These are phyloP conservation scores for Rubus idaeus DNA, from an alignment of 306 rosid genomes.

Conservation along the genomic window DNA sequence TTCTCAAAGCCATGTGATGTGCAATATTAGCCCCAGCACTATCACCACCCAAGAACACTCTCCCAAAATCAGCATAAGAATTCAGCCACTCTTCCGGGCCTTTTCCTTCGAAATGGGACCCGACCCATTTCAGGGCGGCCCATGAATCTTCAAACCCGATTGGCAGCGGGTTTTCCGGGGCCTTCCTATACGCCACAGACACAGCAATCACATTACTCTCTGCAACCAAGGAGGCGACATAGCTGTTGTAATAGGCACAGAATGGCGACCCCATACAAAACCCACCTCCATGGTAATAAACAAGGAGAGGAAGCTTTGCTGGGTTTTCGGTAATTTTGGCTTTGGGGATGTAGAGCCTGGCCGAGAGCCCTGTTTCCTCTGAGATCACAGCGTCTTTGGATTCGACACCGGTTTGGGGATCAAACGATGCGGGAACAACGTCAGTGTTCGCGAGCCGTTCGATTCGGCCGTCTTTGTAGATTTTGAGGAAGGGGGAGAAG, in stretches of 20 bases:
- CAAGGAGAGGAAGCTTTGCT: slow-evolving; percentile 58
- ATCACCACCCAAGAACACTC: slow-evolving; percentile 60
- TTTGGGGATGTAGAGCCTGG: slow-evolving; percentile 56
- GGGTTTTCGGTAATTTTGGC: neutral
- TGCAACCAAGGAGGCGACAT: slow-evolving; percentile 39
- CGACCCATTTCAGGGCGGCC: slow-evolving; percentile 58
- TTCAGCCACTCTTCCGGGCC: slow-evolving; percentile 65
- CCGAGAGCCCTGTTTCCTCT: slow-evolving; percentile 45
- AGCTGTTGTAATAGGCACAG: slow-evolving; percentile 50
- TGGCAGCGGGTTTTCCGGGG: slow-evolving; percentile 74
- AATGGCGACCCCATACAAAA: slow-evolving; percentile 59
- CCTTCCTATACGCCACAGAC: slow-evolving; percentile 63
- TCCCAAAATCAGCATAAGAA: slow-evolving; percentile 38
- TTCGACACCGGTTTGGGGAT: slow-evolving; percentile 52
- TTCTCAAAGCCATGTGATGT: slow-evolving; percentile 51
- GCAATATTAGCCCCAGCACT: slow-evolving; percentile 73
- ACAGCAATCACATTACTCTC: slow-evolving; percentile 45
- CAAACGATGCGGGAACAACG: slow-evolving; percentile 38
- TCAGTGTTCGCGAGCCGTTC: slow-evolving; percentile 45
- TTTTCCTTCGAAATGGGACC: slow-evolving; percentile 42
- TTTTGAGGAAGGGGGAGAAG: slow-evolving; percentile 47
- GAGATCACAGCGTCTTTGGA: slow-evolving; percentile 68
- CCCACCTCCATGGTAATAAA: slow-evolving; percentile 75
- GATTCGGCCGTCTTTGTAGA: slow-evolving; percentile 61
- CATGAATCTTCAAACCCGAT: slow-evolving; percentile 59